Conservation (phyloP, 2,329 filamentous ascomycete species). For the Alternaria atra region DNA sequence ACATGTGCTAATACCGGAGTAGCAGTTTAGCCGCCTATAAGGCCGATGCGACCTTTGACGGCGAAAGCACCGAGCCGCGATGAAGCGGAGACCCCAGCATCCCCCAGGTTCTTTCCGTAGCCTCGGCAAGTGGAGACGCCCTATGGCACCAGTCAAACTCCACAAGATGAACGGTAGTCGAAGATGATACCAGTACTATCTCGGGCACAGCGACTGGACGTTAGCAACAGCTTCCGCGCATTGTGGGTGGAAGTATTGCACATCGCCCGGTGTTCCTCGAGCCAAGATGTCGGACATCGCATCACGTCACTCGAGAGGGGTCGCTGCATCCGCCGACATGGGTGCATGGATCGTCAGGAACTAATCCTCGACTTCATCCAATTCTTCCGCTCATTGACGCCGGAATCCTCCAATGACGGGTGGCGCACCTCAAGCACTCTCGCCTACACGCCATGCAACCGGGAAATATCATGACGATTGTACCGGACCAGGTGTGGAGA, state of each 20-base stretch:
- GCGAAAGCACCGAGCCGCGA: constrained; percentile 9
- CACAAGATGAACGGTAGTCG: not conserved
- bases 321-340: constrained; percentile 17
- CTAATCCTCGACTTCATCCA: constrained; percentile 15
- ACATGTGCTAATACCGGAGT: constrained; percentile 1
- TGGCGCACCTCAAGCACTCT: constrained; percentile 7
- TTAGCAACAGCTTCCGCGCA: not conserved
- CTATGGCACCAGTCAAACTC: not conserved
- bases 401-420: constrained; percentile 36
- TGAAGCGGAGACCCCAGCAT: constrained; percentile 11
- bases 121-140: constrained; percentile 16
- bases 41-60: constrained; percentile 3
- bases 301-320: constrained; percentile 18
- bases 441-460: constrained; percentile 5
- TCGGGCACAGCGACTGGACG: not conserved
- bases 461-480: constrained; percentile 20
- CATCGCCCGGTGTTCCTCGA: not conserved
- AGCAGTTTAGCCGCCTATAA: constrained; percentile 12
- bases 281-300: constrained; percentile 3
- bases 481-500: constrained; percentile 11
- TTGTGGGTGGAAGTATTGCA: not conserved
- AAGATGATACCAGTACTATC: not conserved
- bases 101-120: constrained; percentile 11
- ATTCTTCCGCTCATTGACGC: constrained; percentile 32
- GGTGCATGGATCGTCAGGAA: constrained; percentile 29